Evolutionary conservation across 129 eudicot genomes (phyloP).

Genomic region (Logfia minima): DNA sequence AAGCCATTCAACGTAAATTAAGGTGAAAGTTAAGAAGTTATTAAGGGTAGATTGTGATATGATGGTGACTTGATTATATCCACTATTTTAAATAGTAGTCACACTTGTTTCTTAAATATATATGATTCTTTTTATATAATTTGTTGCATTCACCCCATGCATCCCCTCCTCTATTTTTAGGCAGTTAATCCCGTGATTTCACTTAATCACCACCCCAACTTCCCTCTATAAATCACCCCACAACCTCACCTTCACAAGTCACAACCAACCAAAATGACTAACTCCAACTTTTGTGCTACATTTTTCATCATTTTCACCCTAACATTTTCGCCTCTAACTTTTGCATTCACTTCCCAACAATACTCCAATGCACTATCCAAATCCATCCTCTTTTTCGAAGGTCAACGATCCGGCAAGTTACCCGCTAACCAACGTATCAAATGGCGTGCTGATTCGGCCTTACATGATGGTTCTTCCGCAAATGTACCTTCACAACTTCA

Average conservation of each 20-base stretch:
- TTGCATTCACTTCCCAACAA: conserved; percentile 61
- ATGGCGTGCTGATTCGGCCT: conserved; percentile 82
- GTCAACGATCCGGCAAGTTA: conserved; percentile 81
- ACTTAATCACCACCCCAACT: conserved; percentile 20
- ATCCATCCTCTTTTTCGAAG: conserved; percentile 77
- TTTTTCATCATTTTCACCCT: conserved; percentile 25
- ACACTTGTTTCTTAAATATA: conserved; percentile 20
- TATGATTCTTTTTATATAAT: conserved; percentile 18
- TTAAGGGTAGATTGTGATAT: neutral
- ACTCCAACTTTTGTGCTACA: conserved; percentile 1
- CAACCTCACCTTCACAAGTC: conserved; percentile 12
- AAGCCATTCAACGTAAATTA: conserved; percentile 1
- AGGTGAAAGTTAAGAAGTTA: conserved; percentile 11
- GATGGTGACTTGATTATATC: neutral
- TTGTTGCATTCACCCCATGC: conserved; percentile 17
- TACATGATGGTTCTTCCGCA: conserved; percentile 72
- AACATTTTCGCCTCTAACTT: conserved; percentile 29
- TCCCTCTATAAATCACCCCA: conserved; percentile 29
- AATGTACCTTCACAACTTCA: conserved; percentile 41
- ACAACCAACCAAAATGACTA: conserved; percentile 30
- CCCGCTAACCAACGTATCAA: conserved; percentile 65
- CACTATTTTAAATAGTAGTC: conserved; percentile 11
- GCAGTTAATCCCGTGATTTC: conserved; percentile 75
- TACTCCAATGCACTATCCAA: conserved; percentile 70
- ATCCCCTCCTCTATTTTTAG: conserved; percentile 24